A percentile compares a stretch with the other conserved stretches of the same genome.
These are phyloP conservation scores for Syncephalastrum racemosum DNA, from an alignment of 371 early-diverging fungal species.

Conservation along the genomic window DNA sequence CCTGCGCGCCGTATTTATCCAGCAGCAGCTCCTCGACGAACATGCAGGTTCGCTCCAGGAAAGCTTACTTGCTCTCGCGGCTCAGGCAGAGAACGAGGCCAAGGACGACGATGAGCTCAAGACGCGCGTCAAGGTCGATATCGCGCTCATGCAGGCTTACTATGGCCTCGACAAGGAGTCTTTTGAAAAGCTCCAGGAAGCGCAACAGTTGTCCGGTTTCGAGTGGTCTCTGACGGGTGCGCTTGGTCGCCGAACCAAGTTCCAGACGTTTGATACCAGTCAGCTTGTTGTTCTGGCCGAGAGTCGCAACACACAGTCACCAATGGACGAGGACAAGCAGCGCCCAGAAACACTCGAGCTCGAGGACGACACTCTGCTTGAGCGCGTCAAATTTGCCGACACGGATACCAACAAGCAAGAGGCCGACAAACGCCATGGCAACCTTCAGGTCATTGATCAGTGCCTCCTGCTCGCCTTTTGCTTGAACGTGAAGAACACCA, in stretches of 20 bases:
- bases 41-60: constrained; percentile 69
- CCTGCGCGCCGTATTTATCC: constrained; percentile 68
- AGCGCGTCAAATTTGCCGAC: constrained; percentile 67
- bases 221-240: constrained; percentile 86
- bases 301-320: constrained; percentile 35
- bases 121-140: constrained; percentile 69
- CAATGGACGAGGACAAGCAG: constrained; percentile 17
- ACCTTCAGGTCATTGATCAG: constrained; percentile 80
- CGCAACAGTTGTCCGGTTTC: constrained; percentile 80
- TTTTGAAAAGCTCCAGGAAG: constrained; percentile 61
- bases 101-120: constrained; percentile 8
- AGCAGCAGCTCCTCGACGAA: constrained; percentile 87
- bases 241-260: constrained; percentile 89
- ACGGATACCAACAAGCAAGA: constrained; percentile 41
- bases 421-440: constrained; percentile 46
- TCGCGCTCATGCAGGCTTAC: constrained; percentile 73
- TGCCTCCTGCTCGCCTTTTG: constrained; percentile 88
- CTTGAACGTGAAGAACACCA: constrained; percentile 90
- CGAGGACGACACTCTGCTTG: constrained; percentile 92
- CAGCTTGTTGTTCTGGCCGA: constrained; percentile 92
- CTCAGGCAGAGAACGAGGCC: constrained; percentile 11
- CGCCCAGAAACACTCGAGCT: constrained; percentile 73
- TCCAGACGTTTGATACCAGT: constrained; percentile 82
- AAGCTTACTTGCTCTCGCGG: constrained; percentile 12
- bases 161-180: constrained; percentile 77